phyloP scores from a whole-genome alignment of 148 eudicot genomes.

The Vaccinium myrtillus region DNA sequence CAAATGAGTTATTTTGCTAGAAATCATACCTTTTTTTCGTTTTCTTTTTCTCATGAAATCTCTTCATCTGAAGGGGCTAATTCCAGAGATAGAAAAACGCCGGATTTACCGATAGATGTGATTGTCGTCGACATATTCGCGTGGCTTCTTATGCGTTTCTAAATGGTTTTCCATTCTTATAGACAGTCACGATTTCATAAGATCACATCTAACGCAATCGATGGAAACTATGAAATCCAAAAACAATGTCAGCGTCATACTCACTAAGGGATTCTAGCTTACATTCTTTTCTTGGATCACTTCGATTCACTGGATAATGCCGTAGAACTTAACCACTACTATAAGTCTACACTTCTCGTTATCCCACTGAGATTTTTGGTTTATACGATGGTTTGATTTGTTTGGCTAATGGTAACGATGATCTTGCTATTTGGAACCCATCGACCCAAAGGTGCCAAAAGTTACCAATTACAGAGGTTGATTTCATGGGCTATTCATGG shows the following conservation, averaged over 20 bases:
- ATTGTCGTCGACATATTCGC: not conserved
- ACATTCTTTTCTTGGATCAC: not conserved
- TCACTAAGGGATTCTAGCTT: not conserved
- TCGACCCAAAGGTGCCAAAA: not conserved
- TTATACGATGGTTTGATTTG: conserved; percentile 21
- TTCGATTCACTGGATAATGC: conserved; percentile 23
- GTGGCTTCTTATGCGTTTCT: not conserved
- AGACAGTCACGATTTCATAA: not conserved
- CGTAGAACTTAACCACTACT: conserved; percentile 13
- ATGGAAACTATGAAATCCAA: not conserved
- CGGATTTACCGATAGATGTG: not conserved
- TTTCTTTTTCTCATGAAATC: too few relatives aligned
- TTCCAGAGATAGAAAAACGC: not conserved
- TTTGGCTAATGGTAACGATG: not conserved
- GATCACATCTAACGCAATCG: not conserved
- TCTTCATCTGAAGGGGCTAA: too few relatives aligned
- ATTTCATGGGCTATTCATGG: too few relatives aligned
- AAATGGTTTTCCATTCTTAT: not conserved
- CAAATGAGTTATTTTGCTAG: too few relatives aligned
- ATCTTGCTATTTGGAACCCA: conserved; percentile 6
- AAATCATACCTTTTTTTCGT: too few relatives aligned
- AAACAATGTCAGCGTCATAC: not conserved
- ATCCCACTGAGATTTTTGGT: conserved; percentile 23
- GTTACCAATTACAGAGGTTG: not conserved
- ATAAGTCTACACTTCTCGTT: not conserved